Evolutionary conservation across 2,329 filamentous ascomycete species (phyloP).

Genomic region (Hypomyces rosellus): DNA sequence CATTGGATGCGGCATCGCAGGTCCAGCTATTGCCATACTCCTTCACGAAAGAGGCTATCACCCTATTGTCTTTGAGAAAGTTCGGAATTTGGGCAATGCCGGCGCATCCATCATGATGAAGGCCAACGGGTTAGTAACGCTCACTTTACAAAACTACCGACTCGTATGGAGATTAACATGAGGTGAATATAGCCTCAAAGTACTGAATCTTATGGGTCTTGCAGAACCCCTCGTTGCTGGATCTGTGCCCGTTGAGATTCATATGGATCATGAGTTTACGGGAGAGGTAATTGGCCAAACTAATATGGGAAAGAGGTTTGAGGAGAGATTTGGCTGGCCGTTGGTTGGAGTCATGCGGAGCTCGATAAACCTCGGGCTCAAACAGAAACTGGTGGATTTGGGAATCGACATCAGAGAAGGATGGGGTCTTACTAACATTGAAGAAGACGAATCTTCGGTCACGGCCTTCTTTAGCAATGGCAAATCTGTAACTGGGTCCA

Average conservation of each 20-base stretch:
- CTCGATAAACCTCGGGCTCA: slow-evolving; percentile 15
- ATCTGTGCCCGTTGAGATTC: slow-evolving; percentile 13
- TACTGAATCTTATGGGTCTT: slow-evolving; percentile 17
- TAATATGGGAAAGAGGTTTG: slow-evolving; percentile 13
- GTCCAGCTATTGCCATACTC: slow-evolving; percentile 17
- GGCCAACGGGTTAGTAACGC: slow-evolving; percentile 17
- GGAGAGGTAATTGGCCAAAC: slow-evolving; percentile 17
- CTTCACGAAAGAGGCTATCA: slow-evolving; percentile 20
- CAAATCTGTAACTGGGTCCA: slow-evolving; percentile 15
- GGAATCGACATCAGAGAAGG: slow-evolving; percentile 19
- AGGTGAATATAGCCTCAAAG: slow-evolving; percentile 13
- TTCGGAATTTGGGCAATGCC: slow-evolving; percentile 16
- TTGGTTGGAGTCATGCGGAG: slow-evolving; percentile 18
- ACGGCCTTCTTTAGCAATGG: slow-evolving; percentile 18
- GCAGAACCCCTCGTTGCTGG: slow-evolving; percentile 11
- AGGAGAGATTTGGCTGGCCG: slow-evolving; percentile 16
- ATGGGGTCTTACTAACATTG: slow-evolving; percentile 18
- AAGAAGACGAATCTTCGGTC: slow-evolving; percentile 15
- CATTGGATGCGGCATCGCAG: slow-evolving; percentile 20
- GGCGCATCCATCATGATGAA: slow-evolving; percentile 21
- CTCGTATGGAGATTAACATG: not conserved
- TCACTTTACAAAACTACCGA: too few relatives aligned
- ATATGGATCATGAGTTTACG: slow-evolving; percentile 14
- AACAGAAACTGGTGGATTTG: slow-evolving; percentile 11
- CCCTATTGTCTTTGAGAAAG: slow-evolving; percentile 21